Evolutionary conservation across 2,329 filamentous ascomycete genomes (phyloP).

Genomic region (Polychaeton citri): DNA sequence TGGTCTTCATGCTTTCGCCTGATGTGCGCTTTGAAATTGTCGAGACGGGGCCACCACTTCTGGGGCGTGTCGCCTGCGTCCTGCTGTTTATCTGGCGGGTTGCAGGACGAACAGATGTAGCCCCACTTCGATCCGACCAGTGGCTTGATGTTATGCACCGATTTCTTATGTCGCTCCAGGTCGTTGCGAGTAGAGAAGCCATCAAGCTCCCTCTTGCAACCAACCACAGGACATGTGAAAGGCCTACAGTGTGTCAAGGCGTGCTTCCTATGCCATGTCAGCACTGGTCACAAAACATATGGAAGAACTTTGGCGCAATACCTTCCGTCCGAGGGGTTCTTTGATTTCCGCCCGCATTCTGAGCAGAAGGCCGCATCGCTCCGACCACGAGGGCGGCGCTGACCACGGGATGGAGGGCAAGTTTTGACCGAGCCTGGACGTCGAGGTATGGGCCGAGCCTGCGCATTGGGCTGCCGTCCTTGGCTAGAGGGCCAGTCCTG

Average conservation of each 20-base stretch:
- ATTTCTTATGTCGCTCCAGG: slow-evolving; percentile 62
- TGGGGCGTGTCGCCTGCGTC: slow-evolving; percentile 22
- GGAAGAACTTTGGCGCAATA: no score
- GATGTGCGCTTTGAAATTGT: slow-evolving; percentile 79
- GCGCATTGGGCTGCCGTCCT: no score
- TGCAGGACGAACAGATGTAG: slow-evolving; percentile 46
- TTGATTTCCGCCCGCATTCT: neutral
- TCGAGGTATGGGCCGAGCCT: no score
- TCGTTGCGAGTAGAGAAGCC: slow-evolving; percentile 76
- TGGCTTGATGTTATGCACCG: slow-evolving; percentile 45
- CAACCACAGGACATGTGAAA: slow-evolving; percentile 44
- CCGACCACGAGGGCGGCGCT: neutral
- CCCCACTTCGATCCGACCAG: slow-evolving; percentile 28
- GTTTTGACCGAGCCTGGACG: no score
- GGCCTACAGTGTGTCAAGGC: slow-evolving; percentile 55
- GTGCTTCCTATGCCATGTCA: slow-evolving; percentile 55
- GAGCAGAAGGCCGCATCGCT: neutral
- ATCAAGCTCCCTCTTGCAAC: slow-evolving; percentile 42
- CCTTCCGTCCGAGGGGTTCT: neutral
- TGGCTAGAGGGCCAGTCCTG: no score
- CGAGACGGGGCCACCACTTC: slow-evolving; percentile 67
- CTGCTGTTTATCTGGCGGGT: slow-evolving; percentile 40
- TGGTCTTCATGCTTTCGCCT: slow-evolving; percentile 45
- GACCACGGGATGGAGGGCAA: neutral
- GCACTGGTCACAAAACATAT: no score